Percentiles rank a stretch among this genome's conserved stretches.
Evolutionary conservation across 2,329 filamentous ascomycete species (phyloP).

Genomic region (Daldinia sp.): DNA sequence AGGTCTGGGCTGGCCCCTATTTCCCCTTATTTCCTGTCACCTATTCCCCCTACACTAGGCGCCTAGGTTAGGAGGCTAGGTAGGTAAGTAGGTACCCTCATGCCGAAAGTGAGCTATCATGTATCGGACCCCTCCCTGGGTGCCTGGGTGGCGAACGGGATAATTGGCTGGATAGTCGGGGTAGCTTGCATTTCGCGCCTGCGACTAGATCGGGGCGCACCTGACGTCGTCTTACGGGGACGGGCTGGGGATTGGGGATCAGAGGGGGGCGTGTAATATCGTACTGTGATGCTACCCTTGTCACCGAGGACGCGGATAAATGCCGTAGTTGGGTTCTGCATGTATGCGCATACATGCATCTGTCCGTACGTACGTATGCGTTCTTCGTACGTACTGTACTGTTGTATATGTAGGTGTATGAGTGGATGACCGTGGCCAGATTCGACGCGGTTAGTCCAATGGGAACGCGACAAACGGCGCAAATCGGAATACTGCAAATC

Average conservation of each 20-base stretch:
- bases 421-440: not conserved
- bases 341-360: not conserved
- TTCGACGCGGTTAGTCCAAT: not conserved
- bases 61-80: not conserved
- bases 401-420: not conserved
- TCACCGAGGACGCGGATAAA: constrained; percentile 1
- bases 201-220: not conserved
- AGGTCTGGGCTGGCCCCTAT: too few species aligned
- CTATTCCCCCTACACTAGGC: too few species aligned
- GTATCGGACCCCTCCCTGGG: not conserved
- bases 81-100: not conserved
- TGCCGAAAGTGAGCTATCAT: constrained; percentile 2
- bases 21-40: too few species aligned
- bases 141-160: not conserved
- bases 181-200: not conserved
- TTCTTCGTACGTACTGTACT: not conserved
- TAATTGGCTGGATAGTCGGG: not conserved
- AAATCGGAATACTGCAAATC: not conserved
- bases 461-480: not conserved
- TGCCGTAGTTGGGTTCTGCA: not conserved
- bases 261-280: not conserved
- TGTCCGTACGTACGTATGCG: not conserved
- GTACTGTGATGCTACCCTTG: not conserved
- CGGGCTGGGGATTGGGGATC: too few species aligned
- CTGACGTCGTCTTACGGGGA: not conserved